These are phyloP conservation scores for Eutypella sp. DNA, from an alignment of 2,329 filamentous ascomycete species.

Conservation along the genomic window DNA sequence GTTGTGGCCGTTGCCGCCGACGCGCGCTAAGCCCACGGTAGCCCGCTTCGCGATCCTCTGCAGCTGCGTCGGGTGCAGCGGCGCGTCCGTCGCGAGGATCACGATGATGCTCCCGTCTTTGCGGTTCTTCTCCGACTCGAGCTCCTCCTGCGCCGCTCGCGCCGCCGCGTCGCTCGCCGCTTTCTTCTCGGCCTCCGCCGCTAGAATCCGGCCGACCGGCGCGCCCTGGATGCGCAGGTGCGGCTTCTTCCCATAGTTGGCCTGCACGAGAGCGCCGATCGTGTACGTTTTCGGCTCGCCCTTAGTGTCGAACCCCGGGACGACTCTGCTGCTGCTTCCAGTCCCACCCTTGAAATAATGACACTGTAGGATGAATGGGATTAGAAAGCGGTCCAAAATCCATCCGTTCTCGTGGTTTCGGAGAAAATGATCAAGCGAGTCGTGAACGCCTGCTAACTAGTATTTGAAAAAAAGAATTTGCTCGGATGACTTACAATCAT, in stretches of 20 bases:
- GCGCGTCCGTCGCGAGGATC: constrained; percentile 56
- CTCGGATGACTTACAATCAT: constrained; percentile 19
- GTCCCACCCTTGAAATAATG: constrained; percentile 65
- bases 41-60: constrained; percentile 55
- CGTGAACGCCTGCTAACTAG: neutral
- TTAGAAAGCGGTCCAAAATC: neutral
- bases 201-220: constrained; percentile 55
- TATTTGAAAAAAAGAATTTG: neutral
- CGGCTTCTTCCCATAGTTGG: constrained; percentile 56
- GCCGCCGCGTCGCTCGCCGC: constrained; percentile 17
- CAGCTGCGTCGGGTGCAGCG: constrained; percentile 52
- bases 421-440: neutral
- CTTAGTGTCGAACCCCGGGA: constrained; percentile 39
- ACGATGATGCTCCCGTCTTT: constrained; percentile 60
- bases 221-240: constrained; percentile 57
- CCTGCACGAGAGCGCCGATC: constrained; percentile 58
- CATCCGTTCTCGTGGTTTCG: neutral
- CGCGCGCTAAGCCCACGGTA: constrained; percentile 54
- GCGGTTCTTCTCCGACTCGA: constrained; percentile 38
- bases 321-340: constrained; percentile 53
- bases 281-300: constrained; percentile 43
- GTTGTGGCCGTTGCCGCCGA: constrained; percentile 58
- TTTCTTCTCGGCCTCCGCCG: constrained; percentile 33
- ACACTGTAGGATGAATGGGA: constrained; percentile 49
- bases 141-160: constrained; percentile 24